These are phyloP conservation scores for Nannizzia gypsea DNA, from an alignment of 2,329 filamentous ascomycete genomes.

Conservation along the genomic window DNA sequence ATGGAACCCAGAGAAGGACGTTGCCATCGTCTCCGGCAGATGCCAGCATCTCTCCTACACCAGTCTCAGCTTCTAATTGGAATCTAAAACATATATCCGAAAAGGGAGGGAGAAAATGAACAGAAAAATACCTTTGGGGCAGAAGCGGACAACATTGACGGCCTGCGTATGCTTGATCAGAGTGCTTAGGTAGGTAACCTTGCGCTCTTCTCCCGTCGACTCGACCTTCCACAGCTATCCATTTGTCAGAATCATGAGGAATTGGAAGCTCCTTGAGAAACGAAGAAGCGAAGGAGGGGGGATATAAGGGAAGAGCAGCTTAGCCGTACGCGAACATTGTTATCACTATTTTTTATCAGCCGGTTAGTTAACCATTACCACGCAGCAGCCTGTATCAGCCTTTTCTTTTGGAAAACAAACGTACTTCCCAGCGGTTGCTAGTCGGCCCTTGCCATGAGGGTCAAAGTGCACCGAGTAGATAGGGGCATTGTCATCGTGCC, in stretches of 20 bases:
- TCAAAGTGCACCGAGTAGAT: conserved; percentile 98
- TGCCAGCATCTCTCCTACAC: conserved; percentile 73
- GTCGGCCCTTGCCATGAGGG: conserved; percentile 73
- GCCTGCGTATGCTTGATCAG: conserved; percentile 90
- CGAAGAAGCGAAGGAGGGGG: neutral
- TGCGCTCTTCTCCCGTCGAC: conserved; percentile 69
- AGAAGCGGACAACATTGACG: conserved; percentile 95
- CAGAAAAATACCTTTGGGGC: conserved; percentile 65
- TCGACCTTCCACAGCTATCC: conserved; percentile 84
- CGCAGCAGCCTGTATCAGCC: neutral
- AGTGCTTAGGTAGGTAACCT: conserved; percentile 83
- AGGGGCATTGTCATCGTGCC: conserved; percentile 94
- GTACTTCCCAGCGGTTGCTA: conserved; percentile 79
- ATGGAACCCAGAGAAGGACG: conserved; percentile 88
- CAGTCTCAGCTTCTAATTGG: neutral
- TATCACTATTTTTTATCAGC: conserved; percentile 47
- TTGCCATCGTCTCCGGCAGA: conserved; percentile 97
- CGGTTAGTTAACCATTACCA: conserved; percentile 8
- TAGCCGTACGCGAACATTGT: conserved; percentile 71
- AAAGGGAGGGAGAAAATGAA: neutral
- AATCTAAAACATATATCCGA: neutral
- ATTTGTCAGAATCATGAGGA: conserved; percentile 16
- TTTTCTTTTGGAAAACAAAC: conserved; percentile 14
- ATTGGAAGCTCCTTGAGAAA: conserved; percentile 4
- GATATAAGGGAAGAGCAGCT: conserved; percentile 14